Evolutionary conservation across 441 rosid genomes (phyloP).

Genomic region (Populus trichocarpa): DNA sequence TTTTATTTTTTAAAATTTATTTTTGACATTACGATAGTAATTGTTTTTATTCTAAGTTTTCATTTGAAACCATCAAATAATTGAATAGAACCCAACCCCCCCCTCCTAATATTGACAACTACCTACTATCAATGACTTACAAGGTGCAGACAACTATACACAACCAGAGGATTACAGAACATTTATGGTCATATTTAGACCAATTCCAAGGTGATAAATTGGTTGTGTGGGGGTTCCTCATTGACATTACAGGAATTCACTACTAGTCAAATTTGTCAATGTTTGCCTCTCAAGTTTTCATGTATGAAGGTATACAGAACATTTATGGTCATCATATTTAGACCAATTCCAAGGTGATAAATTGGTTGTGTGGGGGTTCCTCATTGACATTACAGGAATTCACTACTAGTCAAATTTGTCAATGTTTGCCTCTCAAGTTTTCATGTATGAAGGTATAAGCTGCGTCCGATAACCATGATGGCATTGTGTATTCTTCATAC

Average conservation of each 20-base stretch:
- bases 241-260: background rate
- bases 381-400: background rate
- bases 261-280: background rate
- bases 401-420: background rate
- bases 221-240: background rate
- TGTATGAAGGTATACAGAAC: too few relatives aligned
- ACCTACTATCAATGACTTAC: background rate
- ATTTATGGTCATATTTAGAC: background rate
- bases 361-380: background rate
- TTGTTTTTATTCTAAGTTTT: background rate
- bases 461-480: background rate
- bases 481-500: background rate
- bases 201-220: background rate
- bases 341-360: background rate
- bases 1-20: too few relatives aligned
- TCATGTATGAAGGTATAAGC: background rate
- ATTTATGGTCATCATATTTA: too few relatives aligned
- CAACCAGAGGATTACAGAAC: too few relatives aligned
- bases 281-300: too few relatives aligned
- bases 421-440: too few relatives aligned
- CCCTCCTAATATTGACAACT: background rate
- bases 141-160: too few relatives aligned
- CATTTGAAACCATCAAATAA: background rate
- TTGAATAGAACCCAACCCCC: background rate
- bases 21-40: background rate